Percentiles rank a stretch among this genome's conserved stretches.
Conservation (phyloP, 2,329 filamentous ascomycete genomes). For the Alternaria sp. region DNA sequence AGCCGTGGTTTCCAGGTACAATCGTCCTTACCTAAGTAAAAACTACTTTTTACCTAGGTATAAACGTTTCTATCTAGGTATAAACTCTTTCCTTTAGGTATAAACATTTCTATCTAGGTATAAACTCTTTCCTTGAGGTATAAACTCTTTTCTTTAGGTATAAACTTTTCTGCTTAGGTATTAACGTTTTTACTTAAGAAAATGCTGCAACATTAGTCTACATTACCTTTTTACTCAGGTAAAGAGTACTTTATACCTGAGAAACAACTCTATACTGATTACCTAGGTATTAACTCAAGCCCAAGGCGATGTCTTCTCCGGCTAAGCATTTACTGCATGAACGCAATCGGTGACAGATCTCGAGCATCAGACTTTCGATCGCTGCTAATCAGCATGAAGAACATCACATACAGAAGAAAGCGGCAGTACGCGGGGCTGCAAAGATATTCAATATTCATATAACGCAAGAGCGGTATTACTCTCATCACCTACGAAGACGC, state of each 20-base stretch:
- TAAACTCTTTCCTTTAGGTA: background rate
- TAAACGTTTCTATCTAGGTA: background rate
- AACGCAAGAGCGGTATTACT: fast-evolving
- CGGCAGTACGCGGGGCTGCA: background rate
- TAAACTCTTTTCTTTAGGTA: too few species aligned
- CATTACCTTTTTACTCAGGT: background rate
- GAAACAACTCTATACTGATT: background rate
- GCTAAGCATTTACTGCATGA: background rate
- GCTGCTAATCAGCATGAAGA: background rate
- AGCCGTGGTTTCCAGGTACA: background rate
- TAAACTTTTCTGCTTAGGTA: too few species aligned
- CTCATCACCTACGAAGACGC: background rate
- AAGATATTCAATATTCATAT: background rate
- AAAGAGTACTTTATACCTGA: background rate
- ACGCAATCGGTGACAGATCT: background rate
- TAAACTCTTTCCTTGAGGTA: too few species aligned
- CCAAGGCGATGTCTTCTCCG: background rate
- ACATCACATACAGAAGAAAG: background rate
- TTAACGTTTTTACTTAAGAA: background rate
- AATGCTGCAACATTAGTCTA: too few species aligned
- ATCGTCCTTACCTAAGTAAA: background rate
- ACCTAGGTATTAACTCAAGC: background rate
- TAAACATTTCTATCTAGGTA: too few species aligned
- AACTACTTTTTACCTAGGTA: background rate
- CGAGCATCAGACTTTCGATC: background rate